phyloP scores from a whole-genome alignment of 2,329 filamentous ascomycete genomes.

The Cladophialophora yegresii region DNA sequence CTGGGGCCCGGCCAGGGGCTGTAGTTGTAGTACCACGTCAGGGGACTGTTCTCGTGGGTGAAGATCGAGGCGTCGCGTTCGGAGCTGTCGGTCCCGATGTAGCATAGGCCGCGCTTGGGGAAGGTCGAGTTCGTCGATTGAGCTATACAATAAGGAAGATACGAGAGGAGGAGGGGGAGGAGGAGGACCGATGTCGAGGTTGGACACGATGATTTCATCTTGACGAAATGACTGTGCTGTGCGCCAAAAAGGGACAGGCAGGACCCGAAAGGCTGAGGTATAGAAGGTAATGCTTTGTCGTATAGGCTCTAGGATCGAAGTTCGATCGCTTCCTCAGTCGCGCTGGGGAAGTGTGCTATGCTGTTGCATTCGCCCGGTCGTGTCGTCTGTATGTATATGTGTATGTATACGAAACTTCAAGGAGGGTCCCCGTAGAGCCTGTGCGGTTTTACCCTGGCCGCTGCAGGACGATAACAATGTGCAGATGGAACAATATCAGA shows the following conservation, averaged over 20 bases:
- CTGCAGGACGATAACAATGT: background rate
- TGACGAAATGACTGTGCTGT: background rate
- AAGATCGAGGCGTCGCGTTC: conserved; percentile 66
- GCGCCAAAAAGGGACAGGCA: background rate
- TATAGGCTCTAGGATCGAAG: background rate
- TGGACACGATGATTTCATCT: conserved; percentile 5
- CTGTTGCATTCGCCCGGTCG: background rate
- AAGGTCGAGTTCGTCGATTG: conserved; percentile 14
- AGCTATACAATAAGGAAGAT: background rate
- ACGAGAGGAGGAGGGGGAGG: background rate
- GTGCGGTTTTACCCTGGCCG: background rate
- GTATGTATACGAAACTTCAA: background rate
- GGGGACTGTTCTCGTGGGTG: conserved; percentile 56
- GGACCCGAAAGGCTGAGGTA: background rate
- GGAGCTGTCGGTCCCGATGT: conserved; percentile 60
- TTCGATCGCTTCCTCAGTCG: background rate
- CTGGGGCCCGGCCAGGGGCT: conserved; percentile 61
- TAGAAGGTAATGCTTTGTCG: background rate
- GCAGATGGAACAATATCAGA: background rate
- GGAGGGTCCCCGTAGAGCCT: background rate
- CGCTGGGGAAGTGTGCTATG: background rate
- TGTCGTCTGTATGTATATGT: background rate
- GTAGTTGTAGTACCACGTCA: conserved; percentile 90
- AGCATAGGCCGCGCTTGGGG: conserved; percentile 72
- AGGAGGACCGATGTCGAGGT: background rate